Percentiles rank a stretch among this genome's conserved stretches.
These are phyloP conservation scores for Metschnikowia noctiluminum DNA, from an alignment of 805 yeast species.

Conservation along the genomic window DNA sequence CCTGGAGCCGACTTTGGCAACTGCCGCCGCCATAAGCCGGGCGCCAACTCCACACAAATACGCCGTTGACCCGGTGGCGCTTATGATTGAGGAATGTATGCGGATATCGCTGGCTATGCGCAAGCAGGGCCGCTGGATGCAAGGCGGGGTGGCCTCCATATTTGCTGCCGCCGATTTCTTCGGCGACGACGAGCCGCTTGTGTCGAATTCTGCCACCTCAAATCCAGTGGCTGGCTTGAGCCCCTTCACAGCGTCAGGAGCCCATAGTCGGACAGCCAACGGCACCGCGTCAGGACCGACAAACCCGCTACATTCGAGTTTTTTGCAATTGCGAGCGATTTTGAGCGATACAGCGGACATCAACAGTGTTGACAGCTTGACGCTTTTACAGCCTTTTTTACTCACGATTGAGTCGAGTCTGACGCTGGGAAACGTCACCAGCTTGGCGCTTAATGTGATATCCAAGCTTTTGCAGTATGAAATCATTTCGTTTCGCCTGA, in stretches of 20 bases:
- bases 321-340: slow-evolving; percentile 73
- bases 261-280: slow-evolving; percentile 21
- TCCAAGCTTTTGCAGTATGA: slow-evolving; percentile 69
- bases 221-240: slow-evolving; percentile 1
- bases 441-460: slow-evolving; percentile 72
- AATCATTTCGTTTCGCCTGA: slow-evolving; percentile 54
- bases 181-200: slow-evolving; percentile 40
- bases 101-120: slow-evolving; percentile 86
- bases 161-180: slow-evolving; percentile 62
- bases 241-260: not conserved
- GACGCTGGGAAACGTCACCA: slow-evolving; percentile 83
- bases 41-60: slow-evolving; percentile 2
- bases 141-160: slow-evolving; percentile 80
- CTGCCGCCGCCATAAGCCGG: not conserved
- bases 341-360: slow-evolving; percentile 53
- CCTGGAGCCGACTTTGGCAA: not conserved
- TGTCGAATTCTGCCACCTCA: slow-evolving; percentile 17
- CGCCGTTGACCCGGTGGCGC: slow-evolving; percentile 72
- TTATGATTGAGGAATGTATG: slow-evolving; percentile 86
- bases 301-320: slow-evolving; percentile 70
- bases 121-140: slow-evolving; percentile 61
- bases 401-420: slow-evolving; percentile 78
- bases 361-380: slow-evolving; percentile 61
- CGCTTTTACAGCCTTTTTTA: slow-evolving; percentile 82
- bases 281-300: slow-evolving; percentile 21